Evolutionary conservation across 345 rosid genomes (phyloP).

Genomic region (Schrenkiella parvula): DNA sequence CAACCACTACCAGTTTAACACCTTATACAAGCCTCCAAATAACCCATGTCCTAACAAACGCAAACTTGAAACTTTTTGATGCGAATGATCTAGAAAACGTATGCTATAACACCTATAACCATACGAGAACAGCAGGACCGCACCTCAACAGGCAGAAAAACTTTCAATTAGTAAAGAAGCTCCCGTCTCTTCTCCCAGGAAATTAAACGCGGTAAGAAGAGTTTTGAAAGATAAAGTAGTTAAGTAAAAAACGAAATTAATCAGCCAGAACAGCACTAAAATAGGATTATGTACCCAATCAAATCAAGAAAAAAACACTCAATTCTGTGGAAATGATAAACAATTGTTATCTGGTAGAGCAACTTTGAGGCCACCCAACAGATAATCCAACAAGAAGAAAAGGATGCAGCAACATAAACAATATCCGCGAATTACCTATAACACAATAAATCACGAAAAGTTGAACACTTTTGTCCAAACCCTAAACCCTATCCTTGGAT

Average conservation of each 20-base stretch:
- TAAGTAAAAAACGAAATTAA: background rate
- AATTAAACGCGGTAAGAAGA: background rate
- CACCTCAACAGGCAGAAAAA: background rate
- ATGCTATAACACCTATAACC: background rate
- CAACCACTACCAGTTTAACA: background rate
- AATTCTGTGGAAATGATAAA: background rate
- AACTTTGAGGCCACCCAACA: background rate
- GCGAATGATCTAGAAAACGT: background rate
- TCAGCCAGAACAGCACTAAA: background rate
- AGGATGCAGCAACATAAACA: background rate
- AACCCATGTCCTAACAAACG: background rate
- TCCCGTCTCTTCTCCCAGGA: background rate
- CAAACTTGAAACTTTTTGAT: background rate
- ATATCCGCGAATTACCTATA: background rate
- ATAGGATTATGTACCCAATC: background rate
- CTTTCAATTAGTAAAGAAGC: background rate
- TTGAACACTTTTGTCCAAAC: constrained; percentile 8
- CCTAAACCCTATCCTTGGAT: constrained; percentile 17
- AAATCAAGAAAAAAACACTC: background rate
- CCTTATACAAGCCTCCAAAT: background rate
- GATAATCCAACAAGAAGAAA: background rate
- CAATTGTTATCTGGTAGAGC: background rate
- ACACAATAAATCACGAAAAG: background rate
- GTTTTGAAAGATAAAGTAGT: background rate
- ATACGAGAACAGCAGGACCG: background rate